Conservation (phyloP, 345 rosid genomes). For the Gossypium raimondii region DNA sequence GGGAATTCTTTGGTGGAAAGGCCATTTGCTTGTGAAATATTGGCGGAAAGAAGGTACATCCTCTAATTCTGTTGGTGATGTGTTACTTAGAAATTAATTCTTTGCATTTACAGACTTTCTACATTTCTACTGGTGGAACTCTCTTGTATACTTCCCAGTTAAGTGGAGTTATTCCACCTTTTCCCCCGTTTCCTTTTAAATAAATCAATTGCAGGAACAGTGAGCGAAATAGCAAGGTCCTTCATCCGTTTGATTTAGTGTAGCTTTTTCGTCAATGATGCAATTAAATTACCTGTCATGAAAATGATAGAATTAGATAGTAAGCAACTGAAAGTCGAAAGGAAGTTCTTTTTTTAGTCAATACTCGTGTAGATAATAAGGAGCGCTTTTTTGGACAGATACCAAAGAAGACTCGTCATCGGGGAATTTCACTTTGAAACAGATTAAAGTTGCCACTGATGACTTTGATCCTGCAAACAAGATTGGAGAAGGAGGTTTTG, state of each 20-base stretch:
- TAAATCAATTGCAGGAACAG: not conserved
- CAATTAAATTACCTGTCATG: not conserved
- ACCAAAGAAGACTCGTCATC: constrained; percentile 11
- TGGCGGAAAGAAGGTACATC: constrained; percentile 21
- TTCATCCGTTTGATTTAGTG: not conserved
- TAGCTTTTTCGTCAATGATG: not conserved
- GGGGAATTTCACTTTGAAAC: constrained; percentile 10
- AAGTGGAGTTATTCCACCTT: not conserved
- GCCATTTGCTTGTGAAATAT: constrained; percentile 14
- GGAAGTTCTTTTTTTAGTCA: not conserved
- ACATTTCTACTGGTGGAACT: not conserved
- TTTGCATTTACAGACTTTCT: not conserved
- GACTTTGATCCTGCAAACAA: not conserved
- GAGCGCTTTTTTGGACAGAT: constrained; percentile 16
- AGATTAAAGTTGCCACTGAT: not conserved
- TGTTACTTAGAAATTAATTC: not conserved
- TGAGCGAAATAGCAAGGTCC: not conserved
- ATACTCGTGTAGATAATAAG: too few relatives aligned
- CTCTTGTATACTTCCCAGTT: not conserved
- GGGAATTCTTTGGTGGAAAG: constrained; percentile 36
- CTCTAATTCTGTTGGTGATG: not conserved
- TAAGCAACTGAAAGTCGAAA: not conserved
- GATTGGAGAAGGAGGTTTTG: constrained; percentile 12
- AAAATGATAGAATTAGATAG: not conserved
- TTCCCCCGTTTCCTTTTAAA: not conserved